Conservation (phyloP, 805 yeast species). For the Kodamaea jinghongensis region DNA sequence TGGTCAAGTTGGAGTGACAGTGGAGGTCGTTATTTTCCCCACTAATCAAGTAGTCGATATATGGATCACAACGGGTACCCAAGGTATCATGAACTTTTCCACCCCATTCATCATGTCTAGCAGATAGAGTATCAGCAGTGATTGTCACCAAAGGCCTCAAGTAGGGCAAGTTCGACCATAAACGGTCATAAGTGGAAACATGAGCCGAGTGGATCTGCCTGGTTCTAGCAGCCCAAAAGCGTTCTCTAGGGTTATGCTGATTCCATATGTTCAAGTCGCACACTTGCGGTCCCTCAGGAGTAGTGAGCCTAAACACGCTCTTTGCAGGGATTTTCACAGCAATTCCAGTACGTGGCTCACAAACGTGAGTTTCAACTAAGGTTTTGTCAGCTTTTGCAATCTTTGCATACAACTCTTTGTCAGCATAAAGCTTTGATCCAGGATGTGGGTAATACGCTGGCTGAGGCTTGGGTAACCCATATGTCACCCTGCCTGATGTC, state of each 20-base stretch:
- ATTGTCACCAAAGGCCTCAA: constrained; percentile 52
- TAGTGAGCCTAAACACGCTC: constrained; percentile 54
- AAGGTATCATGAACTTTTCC: constrained; percentile 63
- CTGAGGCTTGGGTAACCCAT: constrained; percentile 42
- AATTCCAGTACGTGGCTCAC: constrained; percentile 56
- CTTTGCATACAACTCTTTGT: constrained; percentile 44
- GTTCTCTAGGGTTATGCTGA: constrained; percentile 56
- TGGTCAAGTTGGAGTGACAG: constrained; percentile 61
- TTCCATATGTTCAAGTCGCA: constrained; percentile 66
- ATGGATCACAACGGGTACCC: constrained; percentile 71
- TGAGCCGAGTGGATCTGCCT: constrained; percentile 55
- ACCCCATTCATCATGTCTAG: constrained; percentile 62
- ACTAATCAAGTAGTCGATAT: constrained; percentile 59
- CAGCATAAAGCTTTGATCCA: constrained; percentile 52
- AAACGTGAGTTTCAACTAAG: constrained; percentile 38
- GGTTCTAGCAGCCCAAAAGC: constrained; percentile 60
- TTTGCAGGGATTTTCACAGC: constrained; percentile 66
- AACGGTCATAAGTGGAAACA: constrained; percentile 38
- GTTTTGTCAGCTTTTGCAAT: constrained; percentile 46
- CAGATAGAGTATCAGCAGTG: constrained; percentile 53
- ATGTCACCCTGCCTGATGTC: constrained; percentile 30
- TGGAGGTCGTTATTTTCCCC: constrained; percentile 63
- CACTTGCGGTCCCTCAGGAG: constrained; percentile 71
- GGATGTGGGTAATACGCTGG: constrained; percentile 59
- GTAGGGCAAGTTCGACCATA: constrained; percentile 64